Evolutionary conservation across 2,329 filamentous ascomycete species (phyloP), one percentile per base, ranked within the genome.

Genomic region (Colletotrichum falcatum): DNA sequence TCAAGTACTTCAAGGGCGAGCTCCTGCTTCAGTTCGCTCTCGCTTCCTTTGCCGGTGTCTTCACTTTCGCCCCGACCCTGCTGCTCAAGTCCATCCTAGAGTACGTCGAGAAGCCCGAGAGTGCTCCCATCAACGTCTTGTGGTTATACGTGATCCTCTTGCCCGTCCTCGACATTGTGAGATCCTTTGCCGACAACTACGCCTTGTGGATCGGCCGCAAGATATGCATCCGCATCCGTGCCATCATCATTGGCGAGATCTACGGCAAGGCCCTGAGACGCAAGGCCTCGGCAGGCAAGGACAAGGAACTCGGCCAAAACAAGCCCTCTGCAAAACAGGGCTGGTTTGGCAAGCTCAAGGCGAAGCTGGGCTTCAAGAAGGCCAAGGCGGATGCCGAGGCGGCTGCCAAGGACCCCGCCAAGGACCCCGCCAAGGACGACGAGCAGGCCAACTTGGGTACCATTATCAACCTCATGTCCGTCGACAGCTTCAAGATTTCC

Each of bases 381-480:
- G 76, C 81, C 39, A 74, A 78, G 3, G 66, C 75, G 0, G 78
- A 79, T 44, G 77, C 79, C 20, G 74, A 81, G 5, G 79, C 82
- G 39, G 77, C 77, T 28, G 77, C 75, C 54, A 79, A 77, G 44
- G 78, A 79, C 37, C 74, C 75, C n/a, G 62, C 76, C 48, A 82
- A 83, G 66, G 78, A 78, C 30, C 76, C 80, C 49, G 79, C 80
- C 64, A 80, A 83, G 62, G 77, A 83, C 23, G 91, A 94, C 72
- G 88, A 92, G 68, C 94, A 97, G 82, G 95, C 94, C 48, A 98
- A 96, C 72, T 87, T 97, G 61, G 96, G 97, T 73, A 97, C 96
- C n/a, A 98, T 99, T 77, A 99, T 99, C 84, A 99, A 98, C 80
- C 86, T 99, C 74, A 99, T 99, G 96, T 97, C 96, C 14, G 97